Base-by-base conservation (phyloP, 495 filamentous ascomycete genomes). In the Podospora conica region DNA sequence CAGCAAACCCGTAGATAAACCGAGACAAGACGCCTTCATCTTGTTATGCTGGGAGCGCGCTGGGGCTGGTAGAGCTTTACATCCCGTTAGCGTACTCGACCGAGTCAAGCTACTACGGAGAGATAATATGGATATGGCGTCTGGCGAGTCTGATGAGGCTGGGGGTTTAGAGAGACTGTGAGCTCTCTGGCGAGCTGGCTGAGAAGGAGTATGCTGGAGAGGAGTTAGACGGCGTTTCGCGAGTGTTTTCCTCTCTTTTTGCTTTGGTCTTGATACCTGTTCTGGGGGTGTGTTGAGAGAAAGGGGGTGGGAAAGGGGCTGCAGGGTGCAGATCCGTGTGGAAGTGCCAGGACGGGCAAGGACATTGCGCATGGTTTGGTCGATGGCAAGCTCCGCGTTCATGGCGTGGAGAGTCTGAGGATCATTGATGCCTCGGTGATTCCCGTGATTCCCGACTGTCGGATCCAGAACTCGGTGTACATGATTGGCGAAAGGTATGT, bases 191-290 rank as follows among this genome's bases (percentile, higher is more conserved):
- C n/a, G n/a, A n/a, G n/a, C n/a, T n/a, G n/a, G n/a, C n/a, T n/a
- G n/a, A n/a, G n/a, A n/a, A n/a, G n/a, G n/a, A n/a, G n/a, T n/a
- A 82, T 88, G 58, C 71, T 87, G 64, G 84, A 87, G 68, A 77
- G 85, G 21, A 80, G 75, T 53, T 84, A 87, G 74, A 87, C 85
- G 58, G 84, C 80, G 11, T 87, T 85, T 76, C 84, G 75, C 77
- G 66, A 67, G 73, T 71, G n/a, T 27, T 12, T 55, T 25, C 20
- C 23, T 29, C 33, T 48, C n/a, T n/a, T n/a, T 9, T 0, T 0
- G 0, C 0, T 8, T 48, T 48, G 8, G 29, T 18, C 7, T 18
- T 1, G 12, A n/a, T n/a, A n/a, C n/a, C n/a, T n/a, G n/a, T n/a
- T 18, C 18, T 18, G 12, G 33, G 33, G 31, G 11, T 6, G 6